phyloP scores from a whole-genome alignment of 2,329 filamentous ascomycete genomes.

The Epichloe elymi region DNA sequence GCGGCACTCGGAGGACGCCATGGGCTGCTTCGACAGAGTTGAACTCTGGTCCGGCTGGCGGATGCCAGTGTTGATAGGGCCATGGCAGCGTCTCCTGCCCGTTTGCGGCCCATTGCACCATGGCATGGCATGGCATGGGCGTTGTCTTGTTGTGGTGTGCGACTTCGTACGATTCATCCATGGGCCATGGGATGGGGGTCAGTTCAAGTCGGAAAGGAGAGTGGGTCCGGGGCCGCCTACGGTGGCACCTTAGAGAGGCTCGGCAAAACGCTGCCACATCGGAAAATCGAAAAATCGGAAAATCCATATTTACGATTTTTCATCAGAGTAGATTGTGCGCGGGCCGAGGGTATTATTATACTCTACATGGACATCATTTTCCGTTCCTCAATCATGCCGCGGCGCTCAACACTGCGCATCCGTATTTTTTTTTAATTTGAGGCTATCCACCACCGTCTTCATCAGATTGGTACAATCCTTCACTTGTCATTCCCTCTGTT shows the following conservation, averaged over 20 bases:
- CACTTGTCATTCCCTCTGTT: not conserved
- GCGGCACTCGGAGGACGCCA: not conserved
- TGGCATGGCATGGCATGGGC: not conserved
- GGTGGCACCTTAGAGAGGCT: too few relatives aligned
- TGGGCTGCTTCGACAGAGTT: not conserved
- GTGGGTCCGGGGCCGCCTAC: not conserved
- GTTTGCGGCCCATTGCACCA: conserved; percentile 1
- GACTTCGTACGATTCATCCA: not conserved
- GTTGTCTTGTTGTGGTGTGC: not conserved
- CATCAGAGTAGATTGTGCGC: not conserved
- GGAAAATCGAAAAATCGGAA: too few relatives aligned
- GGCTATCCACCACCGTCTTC: not conserved
- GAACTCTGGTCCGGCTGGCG: conserved; percentile 5
- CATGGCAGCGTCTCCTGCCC: conserved; percentile 14
- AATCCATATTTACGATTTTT: too few relatives aligned
- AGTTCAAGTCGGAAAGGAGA: not conserved
- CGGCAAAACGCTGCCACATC: too few relatives aligned
- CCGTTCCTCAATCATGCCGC: not conserved
- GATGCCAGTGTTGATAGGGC: conserved; percentile 14
- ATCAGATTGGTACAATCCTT: not conserved
- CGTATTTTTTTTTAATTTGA: not conserved
- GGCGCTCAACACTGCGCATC: not conserved
- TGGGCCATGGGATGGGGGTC: not conserved
- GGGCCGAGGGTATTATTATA: not conserved
- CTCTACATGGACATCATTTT: not conserved